phyloP scores from a whole-genome alignment of 83 land plant genomes.

The Picea mariana region DNA sequence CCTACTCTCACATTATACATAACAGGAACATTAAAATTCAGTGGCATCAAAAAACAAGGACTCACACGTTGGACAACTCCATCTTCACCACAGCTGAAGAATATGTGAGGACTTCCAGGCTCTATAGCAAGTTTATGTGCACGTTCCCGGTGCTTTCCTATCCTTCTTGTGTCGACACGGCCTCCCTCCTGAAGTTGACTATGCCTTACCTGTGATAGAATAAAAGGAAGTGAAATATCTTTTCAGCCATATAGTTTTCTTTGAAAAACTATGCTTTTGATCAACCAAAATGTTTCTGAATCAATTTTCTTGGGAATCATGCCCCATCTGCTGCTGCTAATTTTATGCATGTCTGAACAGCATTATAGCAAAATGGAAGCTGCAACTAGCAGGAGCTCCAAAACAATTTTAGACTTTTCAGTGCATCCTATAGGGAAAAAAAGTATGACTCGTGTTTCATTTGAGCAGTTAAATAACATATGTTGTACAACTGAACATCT shows the following conservation, averaged over 20 bases:
- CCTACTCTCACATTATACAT: background rate
- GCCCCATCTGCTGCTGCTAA: background rate
- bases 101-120: slow-evolving; percentile 89
- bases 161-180: slow-evolving; percentile 48
- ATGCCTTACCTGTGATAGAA: slow-evolving; percentile 67
- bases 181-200: slow-evolving; percentile 71
- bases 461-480: background rate
- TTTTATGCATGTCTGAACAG: background rate
- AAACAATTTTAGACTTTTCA: background rate
- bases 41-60: slow-evolving; percentile 14
- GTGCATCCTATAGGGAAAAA: no score
- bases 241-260: background rate
- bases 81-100: slow-evolving; percentile 95
- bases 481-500: background rate
- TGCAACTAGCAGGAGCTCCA: background rate
- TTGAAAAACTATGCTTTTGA: background rate
- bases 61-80: slow-evolving; percentile 90
- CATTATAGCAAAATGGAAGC: background rate
- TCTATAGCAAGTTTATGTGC: slow-evolving; percentile 94
- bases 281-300: background rate
- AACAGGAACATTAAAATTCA: background rate
- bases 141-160: slow-evolving; percentile 70
- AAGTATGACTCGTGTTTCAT: background rate
- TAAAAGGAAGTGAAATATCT: background rate
- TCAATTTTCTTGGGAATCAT: background rate